These are phyloP conservation scores for Dorcoceras hygrometricum DNA, from an alignment of 257 asterid genomes.

Conservation along the genomic window DNA sequence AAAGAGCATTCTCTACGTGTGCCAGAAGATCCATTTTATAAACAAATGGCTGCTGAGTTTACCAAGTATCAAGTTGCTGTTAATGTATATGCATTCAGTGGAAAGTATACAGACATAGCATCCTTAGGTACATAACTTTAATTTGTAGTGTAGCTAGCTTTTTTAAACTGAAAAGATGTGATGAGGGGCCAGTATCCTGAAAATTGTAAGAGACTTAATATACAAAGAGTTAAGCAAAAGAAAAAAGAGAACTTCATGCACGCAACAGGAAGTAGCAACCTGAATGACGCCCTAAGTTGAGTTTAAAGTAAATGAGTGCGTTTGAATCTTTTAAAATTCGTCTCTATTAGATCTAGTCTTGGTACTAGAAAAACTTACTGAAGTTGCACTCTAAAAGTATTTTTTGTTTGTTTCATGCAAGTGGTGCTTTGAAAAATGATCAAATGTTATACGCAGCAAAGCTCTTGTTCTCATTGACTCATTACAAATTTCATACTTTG, in stretches of 20 bases:
- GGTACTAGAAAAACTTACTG: background rate
- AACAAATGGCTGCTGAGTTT: conserved; percentile 99
- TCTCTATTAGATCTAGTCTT: conserved; percentile 9
- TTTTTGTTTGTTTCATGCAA: background rate
- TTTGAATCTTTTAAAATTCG: conserved; percentile 1
- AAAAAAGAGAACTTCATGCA: background rate
- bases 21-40: conserved; percentile 97
- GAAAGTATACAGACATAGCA: conserved; percentile 86
- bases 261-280: background rate
- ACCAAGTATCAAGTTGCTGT: conserved; percentile 93
- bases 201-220: background rate
- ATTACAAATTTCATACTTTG: background rate
- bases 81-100: conserved; percentile 88
- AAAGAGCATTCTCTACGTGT: conserved; percentile 77
- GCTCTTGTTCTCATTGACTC: conserved; percentile 12
- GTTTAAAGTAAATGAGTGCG: background rate
- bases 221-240: background rate
- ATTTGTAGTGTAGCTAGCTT: conserved; percentile 5
- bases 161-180: conserved; percentile 6
- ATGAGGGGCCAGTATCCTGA: conserved; percentile 1
- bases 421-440: conserved; percentile 4
- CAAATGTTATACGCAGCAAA: conserved; percentile 1
- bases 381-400: conserved; percentile 8
- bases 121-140: conserved; percentile 62
- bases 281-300: background rate